A percentile compares a stretch with the other conserved stretches of the same genome.
These are phyloP conservation scores for Brassica balearica DNA, from an alignment of 441 rosid species.

Conservation along the genomic window DNA sequence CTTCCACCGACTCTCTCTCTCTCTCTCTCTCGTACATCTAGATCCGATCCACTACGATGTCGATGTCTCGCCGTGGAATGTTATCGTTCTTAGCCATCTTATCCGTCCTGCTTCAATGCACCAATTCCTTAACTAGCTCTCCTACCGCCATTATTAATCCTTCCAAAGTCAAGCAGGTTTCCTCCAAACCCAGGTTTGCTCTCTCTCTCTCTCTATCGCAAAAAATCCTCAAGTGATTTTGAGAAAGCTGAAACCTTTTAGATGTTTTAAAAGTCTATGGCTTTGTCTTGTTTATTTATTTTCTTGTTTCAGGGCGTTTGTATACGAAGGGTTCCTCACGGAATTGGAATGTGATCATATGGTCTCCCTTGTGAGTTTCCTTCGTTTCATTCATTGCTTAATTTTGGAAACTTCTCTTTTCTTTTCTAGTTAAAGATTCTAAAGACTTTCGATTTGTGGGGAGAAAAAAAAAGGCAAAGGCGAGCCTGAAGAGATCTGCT, in stretches of 20 bases:
- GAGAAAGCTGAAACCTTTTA: not conserved
- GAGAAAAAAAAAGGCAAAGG: conserved; percentile 56
- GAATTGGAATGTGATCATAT: conserved; percentile 87
- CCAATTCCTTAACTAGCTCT: not conserved
- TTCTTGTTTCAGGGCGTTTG: conserved; percentile 66
- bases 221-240: not conserved
- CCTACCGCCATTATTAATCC: conserved; percentile 66
- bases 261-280: not conserved
- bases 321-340: conserved; percentile 80
- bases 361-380: conserved; percentile 65
- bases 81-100: conserved; percentile 46
- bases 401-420: conserved; percentile 6
- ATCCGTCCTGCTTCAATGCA: conserved; percentile 48
- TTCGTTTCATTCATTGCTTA: not conserved
- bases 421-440: no score
- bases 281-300: no score
- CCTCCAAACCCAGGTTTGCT: conserved; percentile 79
- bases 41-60: conserved; percentile 43
- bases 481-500: conserved; percentile 84
- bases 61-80: conserved; percentile 27
- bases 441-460: not conserved
- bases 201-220: no score
- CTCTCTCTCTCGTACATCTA: conserved; percentile 1
- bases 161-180: conserved; percentile 78
- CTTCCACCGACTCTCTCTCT: conserved; percentile 13